These are phyloP conservation scores for Aspergillus piperis DNA, from an alignment of 2,329 filamentous ascomycete species.

Conservation along the genomic window DNA sequence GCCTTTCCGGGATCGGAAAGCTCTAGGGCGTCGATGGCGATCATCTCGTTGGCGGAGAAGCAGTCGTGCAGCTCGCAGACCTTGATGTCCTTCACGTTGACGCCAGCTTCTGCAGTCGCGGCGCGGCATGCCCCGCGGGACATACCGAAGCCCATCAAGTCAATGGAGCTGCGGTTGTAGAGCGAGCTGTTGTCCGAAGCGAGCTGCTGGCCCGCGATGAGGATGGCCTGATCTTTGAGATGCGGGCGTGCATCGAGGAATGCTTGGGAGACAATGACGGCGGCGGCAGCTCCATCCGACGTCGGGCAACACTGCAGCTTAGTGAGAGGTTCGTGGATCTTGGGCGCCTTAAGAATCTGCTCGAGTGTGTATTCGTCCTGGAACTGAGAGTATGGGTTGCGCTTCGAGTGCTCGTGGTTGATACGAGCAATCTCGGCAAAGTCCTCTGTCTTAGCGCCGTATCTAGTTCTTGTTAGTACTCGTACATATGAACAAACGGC, in stretches of 20 bases:
- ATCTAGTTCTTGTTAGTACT: conserved; percentile 50
- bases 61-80: conserved; percentile 96
- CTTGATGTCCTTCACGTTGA: conserved; percentile 67
- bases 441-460: conserved; percentile 79
- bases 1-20: conserved; percentile 78
- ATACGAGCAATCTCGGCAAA: conserved; percentile 93
- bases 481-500: background rate
- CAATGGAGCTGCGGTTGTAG: conserved; percentile 79
- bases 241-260: conserved; percentile 86
- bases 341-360: conserved; percentile 72
- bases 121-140: conserved; percentile 66
- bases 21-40: conserved; percentile 82
- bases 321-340: conserved; percentile 83
- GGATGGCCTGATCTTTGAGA: conserved; percentile 77
- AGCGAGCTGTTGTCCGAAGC: conserved; percentile 80
- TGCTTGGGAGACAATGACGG: conserved; percentile 81
- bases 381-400: conserved; percentile 98
- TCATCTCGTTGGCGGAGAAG: conserved; percentile 94
- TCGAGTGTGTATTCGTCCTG: conserved; percentile 86
- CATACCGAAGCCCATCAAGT: conserved; percentile 90
- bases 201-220: conserved; percentile 84
- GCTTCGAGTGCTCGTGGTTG: conserved; percentile 87
- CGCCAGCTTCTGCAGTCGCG: conserved; percentile 71
- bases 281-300: conserved; percentile 86
- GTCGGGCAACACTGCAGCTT: conserved; percentile 99